These are phyloP conservation scores for Colletotrichum sp. DNA, from an alignment of 2,329 filamentous ascomycete species.

Conservation along the genomic window DNA sequence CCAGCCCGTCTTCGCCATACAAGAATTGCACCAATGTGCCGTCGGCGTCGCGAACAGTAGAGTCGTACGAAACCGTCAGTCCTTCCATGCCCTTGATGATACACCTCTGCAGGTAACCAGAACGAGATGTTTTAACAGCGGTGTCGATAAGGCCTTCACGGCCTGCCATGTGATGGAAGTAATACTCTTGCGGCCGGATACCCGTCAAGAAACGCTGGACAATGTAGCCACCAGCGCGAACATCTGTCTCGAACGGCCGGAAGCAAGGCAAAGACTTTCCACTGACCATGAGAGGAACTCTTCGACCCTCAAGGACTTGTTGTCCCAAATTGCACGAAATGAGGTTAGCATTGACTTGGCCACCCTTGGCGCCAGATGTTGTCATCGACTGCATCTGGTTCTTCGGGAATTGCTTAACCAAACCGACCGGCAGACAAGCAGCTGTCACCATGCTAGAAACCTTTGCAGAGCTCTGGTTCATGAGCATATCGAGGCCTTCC, in stretches of 20 bases:
- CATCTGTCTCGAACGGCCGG: slow-evolving; percentile 86
- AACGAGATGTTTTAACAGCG: slow-evolving; percentile 96
- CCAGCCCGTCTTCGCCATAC: slow-evolving; percentile 94
- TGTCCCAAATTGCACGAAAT: slow-evolving; percentile 98
- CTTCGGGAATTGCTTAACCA: slow-evolving; percentile 91
- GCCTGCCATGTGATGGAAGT: slow-evolving; percentile 99
- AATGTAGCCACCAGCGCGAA: slow-evolving; percentile 91
- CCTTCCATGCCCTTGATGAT: slow-evolving; percentile 99
- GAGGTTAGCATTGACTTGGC: slow-evolving; percentile 90
- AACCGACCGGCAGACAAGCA: slow-evolving; percentile 78
- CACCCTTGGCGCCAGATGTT: slow-evolving; percentile 93
- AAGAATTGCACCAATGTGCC: slow-evolving; percentile 93
- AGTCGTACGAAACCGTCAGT: slow-evolving; percentile 89
- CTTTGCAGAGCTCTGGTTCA: slow-evolving; percentile 71
- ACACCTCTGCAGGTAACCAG: slow-evolving; percentile 95
- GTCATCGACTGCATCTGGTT: slow-evolving; percentile 99
- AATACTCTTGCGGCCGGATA: slow-evolving; percentile 96
- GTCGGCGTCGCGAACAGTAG: slow-evolving; percentile 91
- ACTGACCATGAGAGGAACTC: slow-evolving; percentile 97
- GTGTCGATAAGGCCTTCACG: slow-evolving; percentile 98
- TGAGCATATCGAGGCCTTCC: slow-evolving; percentile 85
- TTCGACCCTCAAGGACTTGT: slow-evolving; percentile 91
- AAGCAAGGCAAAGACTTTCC: slow-evolving; percentile 97
- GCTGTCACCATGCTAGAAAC: slow-evolving; percentile 82
- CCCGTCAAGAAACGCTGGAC: slow-evolving; percentile 97